Base-by-base conservation (phyloP, 192 early-diverging fungal species). In the Geranomyces michiganensis region DNA sequence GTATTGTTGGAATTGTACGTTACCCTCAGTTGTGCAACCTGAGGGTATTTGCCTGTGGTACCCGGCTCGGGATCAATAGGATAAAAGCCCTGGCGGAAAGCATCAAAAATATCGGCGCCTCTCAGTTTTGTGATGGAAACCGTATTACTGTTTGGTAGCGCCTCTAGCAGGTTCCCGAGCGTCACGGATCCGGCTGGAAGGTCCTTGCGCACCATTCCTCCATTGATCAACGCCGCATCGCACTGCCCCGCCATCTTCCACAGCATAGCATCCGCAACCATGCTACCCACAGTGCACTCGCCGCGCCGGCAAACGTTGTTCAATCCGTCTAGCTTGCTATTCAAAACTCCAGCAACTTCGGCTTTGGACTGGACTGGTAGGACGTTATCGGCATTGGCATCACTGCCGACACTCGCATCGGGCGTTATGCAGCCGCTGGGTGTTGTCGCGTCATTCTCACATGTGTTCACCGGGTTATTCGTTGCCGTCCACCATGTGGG, bases 151-250 rank as follows among this genome's bases (percentile, higher is more conserved):
- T 63, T 62, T 15, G 70, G 70, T n/a, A 72, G n/a, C 36, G 49
- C 21, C n/a, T n/a, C n/a, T n/a, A n/a, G n/a, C n/a, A n/a, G n/a
- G n/a, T n/a, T n/a, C n/a, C n/a, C n/a, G n/a, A n/a, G n/a, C n/a
- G n/a, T 1, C 0, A 2, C 3, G n/a, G 21, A 7, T 29, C 36
- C 15, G 15, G 12, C 33, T 29, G 15, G 59, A 53, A 29, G 15
- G 1, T 26, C 27, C 19, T 3, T 41, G 36, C 36, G 36, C 21
- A 64, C 31, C 15, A 12, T 33, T 14, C 70, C 70, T 10, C 70
- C 70, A 10, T 72, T 72, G 6, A 63, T 21, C 17, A 72, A 14
- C 4, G 59, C 60, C 7, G 70, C 70, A 63, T 72, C 70, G 46
- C 70, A 72, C 43, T 27, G 36, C 3, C 10, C 36, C 17, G 14